Base-by-base conservation (phyloP, 2,329 filamentous ascomycete species). In the Grosmannia clavigera region DNA sequence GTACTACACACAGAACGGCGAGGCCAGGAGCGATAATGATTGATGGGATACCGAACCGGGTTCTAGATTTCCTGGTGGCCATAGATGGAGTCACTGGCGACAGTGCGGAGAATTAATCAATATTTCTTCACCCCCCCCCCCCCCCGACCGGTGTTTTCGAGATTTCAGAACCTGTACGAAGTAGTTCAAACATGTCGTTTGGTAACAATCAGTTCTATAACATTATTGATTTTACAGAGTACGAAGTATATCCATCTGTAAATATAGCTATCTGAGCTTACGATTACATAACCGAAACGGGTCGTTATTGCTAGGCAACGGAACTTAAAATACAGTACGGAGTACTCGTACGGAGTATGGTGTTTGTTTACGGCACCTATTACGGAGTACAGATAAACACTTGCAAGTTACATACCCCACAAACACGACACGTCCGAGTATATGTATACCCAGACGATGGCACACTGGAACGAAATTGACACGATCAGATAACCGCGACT, bases 1-100 rank as follows among this genome's bases (percentile, higher is more conserved):
- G 5, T 82, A 82, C 65, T 82, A 81, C 68, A 61, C 5, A 57
- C 65, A 66, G 52, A 48, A 57, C n/a, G 22, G 9, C 6, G 5
- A 50, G 31, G 9, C 33, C 3, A 35, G 16, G 52, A 35, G 5
- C 10, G 51, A 14, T 25, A 55, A 16, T 3, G 14, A 22, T 7
- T 54, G 7, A 33, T 54, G 53, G 19, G 3, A 40, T 14, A 27
- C 22, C 12, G 14, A 3, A 54, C 22, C 35, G 51, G n/a, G 10
- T 29, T 51, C 14, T 51, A 51, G 10, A 33, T 6, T 33, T 33
- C 4, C 33, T 10, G 25, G 4, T n/a, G 9, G 16, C 14, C 14
- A 55, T 55, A n/a, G 14, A n/a, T n/a, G 5, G 31, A 25, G 25
- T 33, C 19, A 35, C 52, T 55, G 52, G 52, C 29, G 50, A 29